A percentile compares a stretch with the other conserved stretches of the same genome.
Evolutionary conservation across 164 flowering plant genomes (phyloP).

Genomic region (Annona squamosa): DNA sequence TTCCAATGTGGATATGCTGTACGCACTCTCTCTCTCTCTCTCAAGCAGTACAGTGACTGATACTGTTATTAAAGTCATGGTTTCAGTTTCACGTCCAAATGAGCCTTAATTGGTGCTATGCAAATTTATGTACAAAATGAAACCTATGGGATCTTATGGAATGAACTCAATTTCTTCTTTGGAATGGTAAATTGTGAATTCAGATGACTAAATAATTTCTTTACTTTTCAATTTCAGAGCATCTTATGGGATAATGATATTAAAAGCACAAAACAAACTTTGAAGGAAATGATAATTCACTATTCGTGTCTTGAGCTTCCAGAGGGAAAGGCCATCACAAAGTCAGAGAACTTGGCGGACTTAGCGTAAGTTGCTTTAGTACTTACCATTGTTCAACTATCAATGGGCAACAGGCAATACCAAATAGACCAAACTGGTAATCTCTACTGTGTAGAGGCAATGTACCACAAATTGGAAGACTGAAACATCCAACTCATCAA

Average conservation of each 20-base stretch:
- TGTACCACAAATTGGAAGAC: too few relatives aligned
- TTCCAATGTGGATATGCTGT: too few relatives aligned
- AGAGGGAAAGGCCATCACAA: slow-evolving; percentile 72
- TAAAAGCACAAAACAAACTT: slow-evolving; percentile 78
- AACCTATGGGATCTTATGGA: neutral
- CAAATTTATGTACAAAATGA: neutral
- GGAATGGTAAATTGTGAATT: neutral
- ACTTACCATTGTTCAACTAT: too few relatives aligned
- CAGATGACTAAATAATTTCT: slow-evolving; percentile 3
- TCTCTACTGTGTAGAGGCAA: too few relatives aligned
- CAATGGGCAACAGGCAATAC: too few relatives aligned
- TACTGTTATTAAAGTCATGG: neutral
- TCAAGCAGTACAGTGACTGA: too few relatives aligned
- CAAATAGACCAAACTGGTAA: too few relatives aligned
- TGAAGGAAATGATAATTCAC: slow-evolving; percentile 78
- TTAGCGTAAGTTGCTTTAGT: slow-evolving; percentile 57
- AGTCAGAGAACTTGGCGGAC: slow-evolving; percentile 58
- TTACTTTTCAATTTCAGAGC: slow-evolving; percentile 42
- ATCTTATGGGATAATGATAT: slow-evolving; percentile 87
- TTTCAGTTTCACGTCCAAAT: neutral
- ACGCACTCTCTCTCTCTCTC: too few relatives aligned
- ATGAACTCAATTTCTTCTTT: neutral
- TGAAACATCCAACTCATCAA: too few relatives aligned
- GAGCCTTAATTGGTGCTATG: neutral
- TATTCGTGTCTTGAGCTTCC: slow-evolving; percentile 64